These are phyloP conservation scores for Trichoderma endophyticum DNA, from an alignment of 2,329 filamentous ascomycete species.

Conservation along the genomic window DNA sequence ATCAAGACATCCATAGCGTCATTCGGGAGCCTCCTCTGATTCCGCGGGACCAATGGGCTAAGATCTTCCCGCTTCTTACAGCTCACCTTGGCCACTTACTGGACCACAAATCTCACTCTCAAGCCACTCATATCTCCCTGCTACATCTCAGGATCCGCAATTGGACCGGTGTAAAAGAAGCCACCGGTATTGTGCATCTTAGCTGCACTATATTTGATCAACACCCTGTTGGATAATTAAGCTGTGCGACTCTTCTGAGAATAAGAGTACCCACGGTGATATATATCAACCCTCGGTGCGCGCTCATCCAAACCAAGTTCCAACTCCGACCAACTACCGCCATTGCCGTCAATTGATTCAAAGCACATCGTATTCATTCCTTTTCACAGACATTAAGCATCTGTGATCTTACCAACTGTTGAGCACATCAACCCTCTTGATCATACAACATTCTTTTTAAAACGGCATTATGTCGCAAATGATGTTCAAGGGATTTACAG, in stretches of 20 bases:
- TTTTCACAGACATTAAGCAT: background rate
- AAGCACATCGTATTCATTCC: background rate
- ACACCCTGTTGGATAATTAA: background rate
- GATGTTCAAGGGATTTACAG: constrained; percentile 62
- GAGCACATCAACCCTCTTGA: background rate
- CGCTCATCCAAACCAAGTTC: too few relatives aligned
- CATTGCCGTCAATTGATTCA: background rate
- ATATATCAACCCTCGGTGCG: background rate
- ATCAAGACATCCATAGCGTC: background rate
- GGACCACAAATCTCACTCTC: background rate
- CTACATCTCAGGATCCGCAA: background rate
- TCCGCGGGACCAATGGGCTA: background rate
- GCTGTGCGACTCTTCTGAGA: background rate
- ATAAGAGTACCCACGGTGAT: background rate
- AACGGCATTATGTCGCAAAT: constrained; percentile 34
- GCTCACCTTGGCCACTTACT: background rate
- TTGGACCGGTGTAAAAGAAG: background rate
- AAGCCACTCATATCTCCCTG: background rate
- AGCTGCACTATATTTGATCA: background rate
- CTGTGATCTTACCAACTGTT: background rate
- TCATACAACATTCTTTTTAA: background rate
- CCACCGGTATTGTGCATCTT: background rate
- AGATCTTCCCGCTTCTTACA: background rate
- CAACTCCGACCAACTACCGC: background rate
- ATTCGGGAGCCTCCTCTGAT: background rate